Evolutionary conservation across 106 monocot genomes (phyloP), one percentile per base, ranked within the genome.

Genomic region (Dendrobium chrysotoxum): DNA sequence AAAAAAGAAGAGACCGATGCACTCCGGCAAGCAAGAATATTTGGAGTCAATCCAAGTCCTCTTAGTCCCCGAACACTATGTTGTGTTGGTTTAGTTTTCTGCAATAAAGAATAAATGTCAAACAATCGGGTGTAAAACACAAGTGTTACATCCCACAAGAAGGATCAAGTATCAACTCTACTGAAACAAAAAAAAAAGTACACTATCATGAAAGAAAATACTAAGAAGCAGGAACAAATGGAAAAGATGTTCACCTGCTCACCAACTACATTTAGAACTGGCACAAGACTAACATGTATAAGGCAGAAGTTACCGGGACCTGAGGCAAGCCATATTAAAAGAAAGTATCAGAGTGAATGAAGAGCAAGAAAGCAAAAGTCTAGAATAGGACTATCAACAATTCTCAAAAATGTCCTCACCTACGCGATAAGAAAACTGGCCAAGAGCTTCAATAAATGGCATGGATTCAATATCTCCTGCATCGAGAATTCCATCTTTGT

Each of bases 221-320:
- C 45, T 13, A 53, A 26, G 16, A 45, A 77, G 46, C 28, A 77
- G 21, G n/a, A 26, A 77, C 5, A 28, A 57, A 55, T 28, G 18
- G 35, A 55, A 35, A 20, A n/a, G 44, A 26, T 20, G 42, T 4
- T 16, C 79, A 93, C 93, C 90, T 93, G 90, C 83, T 93, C 93
- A 79, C 93, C 93, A 82, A 93, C 90, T 53, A 88, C 93, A 82
- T 88, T 93, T 53, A 93, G 55, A 76, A 93, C 90, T 65, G 93
- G 93, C 64, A 93, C 93, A 78, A 93, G 88, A 82, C 93, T 90
- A 83, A 93, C 90, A 90, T 93, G 93, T 85, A 93, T 86, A 45
- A 93, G 75, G 70, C 90, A 90, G 76, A 93, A 93, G 80, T 93
- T 93, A 74, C 88, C 93, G 72, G 87, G 84, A 72, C 93, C 93